Evolutionary conservation across 2,329 filamentous ascomycete species (phyloP), one percentile per base, ranked within the genome.

Genomic region (Diplodia mutila): DNA sequence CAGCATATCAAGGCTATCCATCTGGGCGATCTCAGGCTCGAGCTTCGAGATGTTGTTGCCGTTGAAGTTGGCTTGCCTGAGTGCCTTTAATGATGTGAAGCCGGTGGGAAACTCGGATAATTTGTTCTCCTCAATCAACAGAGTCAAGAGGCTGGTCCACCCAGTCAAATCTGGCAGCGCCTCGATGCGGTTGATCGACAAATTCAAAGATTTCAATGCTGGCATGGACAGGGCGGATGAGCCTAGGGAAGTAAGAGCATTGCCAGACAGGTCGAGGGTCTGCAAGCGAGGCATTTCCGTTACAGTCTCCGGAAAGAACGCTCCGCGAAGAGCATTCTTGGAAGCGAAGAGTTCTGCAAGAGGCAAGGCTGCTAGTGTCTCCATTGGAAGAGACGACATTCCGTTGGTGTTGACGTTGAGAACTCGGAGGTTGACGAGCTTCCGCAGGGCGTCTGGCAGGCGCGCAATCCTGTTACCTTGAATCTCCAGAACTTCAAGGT

Each of bases 61-160:
- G 0, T 91, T 91, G 71, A 98, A 90, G 77, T 97, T 93, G 34
- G 90, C 91, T 67, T 89, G 90, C 61, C 89, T 89, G 16, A 98
- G 79, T 67, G 87, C 89, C 42, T 85, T 79, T 0, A 97, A 84
- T 1, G 81, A 82, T 0, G 86, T 83, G 70, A 98, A 91, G 0
- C 93, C 93, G 34, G 87, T 83, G 0, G 94, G 95, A n/a, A 98
- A 84, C 3, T 85, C 82, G 2, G 86, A 82, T 27, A 99, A 87
- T 72, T 85, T 90, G 75, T 99, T 99, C 72, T 96, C 92, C 61
- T 94, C 91, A 0, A 90, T 90, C 1, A 89, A 85, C 12, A 99
- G 80, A 0, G 90, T 93, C 42, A 90, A 79, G 5, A 98, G 85
- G 61, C 85, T 89, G 4, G 82, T 83, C 91, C 93, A 97, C 1